Conservation (phyloP, 192 early-diverging fungal species). For the Backusella liffmaniae region DNA sequence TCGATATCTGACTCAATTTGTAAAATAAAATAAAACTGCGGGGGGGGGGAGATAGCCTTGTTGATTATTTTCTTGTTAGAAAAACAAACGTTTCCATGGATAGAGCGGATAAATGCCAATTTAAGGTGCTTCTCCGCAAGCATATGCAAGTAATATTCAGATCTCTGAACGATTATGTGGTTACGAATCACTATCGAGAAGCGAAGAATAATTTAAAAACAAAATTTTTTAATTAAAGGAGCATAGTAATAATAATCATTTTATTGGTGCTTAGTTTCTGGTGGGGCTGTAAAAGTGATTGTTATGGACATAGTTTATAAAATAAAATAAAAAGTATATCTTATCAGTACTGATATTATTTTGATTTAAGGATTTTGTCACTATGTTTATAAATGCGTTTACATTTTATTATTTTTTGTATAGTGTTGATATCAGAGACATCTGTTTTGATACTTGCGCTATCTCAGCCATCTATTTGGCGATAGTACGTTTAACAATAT, state of each 20-base stretch:
- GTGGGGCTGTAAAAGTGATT: not conserved
- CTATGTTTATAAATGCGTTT: not conserved
- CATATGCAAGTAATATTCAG: too few relatives aligned
- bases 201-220: not conserved
- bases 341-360: not conserved
- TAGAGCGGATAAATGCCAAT: too few relatives aligned
- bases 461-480: not conserved
- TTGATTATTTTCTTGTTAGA: too few relatives aligned
- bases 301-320: not conserved
- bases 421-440: not conserved
- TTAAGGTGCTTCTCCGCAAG: too few relatives aligned
- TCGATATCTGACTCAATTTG: too few relatives aligned
- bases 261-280: not conserved
- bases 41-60: too few relatives aligned
- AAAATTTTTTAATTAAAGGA: too few relatives aligned
- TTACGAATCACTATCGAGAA: not conserved
- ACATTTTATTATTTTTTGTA: not conserved
- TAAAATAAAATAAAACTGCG: too few relatives aligned
- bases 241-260: not conserved
- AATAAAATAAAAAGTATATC: too few relatives aligned
- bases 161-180: not conserved
- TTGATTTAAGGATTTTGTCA: not conserved
- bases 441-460: not conserved
- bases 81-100: too few relatives aligned
- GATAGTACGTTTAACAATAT: not conserved